These are phyloP conservation scores for Paramyrothecium roridum DNA, from an alignment of 2,329 filamentous ascomycete genomes.

Conservation along the genomic window DNA sequence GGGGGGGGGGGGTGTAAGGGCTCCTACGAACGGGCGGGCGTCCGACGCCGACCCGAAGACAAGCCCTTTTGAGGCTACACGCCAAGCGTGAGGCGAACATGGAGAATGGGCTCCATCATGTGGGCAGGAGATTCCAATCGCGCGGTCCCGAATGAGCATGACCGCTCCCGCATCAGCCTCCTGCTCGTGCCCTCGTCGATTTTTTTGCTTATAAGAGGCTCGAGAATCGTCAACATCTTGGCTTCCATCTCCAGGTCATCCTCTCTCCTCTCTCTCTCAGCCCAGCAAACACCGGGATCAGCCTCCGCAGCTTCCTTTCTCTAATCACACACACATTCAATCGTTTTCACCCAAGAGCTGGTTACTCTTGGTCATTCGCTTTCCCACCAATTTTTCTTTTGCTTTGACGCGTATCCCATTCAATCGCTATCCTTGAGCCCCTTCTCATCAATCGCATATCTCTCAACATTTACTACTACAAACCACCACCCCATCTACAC, in stretches of 20 bases:
- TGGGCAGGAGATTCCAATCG: too few relatives aligned
- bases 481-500: background rate
- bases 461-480: background rate
- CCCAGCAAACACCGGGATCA: background rate
- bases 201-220: background rate
- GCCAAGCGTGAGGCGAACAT: background rate
- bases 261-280: background rate
- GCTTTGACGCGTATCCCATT: background rate
- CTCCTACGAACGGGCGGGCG: too few relatives aligned
- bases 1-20: too few relatives aligned
- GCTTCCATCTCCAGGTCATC: background rate
- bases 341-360: background rate
- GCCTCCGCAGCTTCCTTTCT: background rate
- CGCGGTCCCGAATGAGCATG: background rate
- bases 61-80: background rate
- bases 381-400: background rate
- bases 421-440: background rate
- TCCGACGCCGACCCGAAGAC: background rate
- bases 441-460: background rate
- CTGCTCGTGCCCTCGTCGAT: background rate
- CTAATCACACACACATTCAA: background rate
- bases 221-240: background rate
- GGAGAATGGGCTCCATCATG: background rate
- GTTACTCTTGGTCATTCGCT: background rate
- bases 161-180: background rate